These are phyloP conservation scores for Malania oleifera DNA, from an alignment of 164 flowering plant genomes.

Conservation along the genomic window DNA sequence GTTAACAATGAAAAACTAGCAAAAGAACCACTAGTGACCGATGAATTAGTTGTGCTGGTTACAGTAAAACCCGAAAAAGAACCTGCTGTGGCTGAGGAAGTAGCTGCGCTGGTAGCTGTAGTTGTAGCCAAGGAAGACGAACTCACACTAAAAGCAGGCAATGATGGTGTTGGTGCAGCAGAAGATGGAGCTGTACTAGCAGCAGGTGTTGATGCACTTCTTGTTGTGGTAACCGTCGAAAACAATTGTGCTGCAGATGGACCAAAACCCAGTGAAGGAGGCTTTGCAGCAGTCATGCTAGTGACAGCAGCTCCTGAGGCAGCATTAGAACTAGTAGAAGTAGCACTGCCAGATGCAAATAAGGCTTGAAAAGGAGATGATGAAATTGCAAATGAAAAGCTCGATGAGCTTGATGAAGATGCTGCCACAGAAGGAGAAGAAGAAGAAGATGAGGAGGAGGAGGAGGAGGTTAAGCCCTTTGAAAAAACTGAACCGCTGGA, in stretches of 20 bases:
- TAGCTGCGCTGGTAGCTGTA: conserved; percentile 16
- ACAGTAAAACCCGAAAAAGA: conserved; percentile 25
- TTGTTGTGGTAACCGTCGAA: conserved; percentile 36
- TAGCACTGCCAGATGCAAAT: background rate
- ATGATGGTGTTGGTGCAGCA: conserved; percentile 18
- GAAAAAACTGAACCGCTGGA: no score
- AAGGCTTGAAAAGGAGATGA: background rate
- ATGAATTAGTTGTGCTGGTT: conserved; percentile 20
- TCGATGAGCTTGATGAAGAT: no score
- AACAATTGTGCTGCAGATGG: conserved; percentile 30
- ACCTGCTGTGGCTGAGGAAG: conserved; percentile 10
- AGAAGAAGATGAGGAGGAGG: no score
- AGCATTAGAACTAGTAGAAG: background rate
- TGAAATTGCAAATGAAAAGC: background rate
- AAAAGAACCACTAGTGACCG: conserved; percentile 32
- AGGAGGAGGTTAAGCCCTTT: no score
- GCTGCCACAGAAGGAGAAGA: no score
- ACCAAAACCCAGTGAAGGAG: conserved; percentile 23
- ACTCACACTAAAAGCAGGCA: conserved; percentile 18
- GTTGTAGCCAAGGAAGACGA: conserved; percentile 19
- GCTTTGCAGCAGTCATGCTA: conserved; percentile 21
- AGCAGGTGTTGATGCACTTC: conserved; percentile 23
- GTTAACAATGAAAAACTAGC: conserved; percentile 36
- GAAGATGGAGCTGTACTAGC: conserved; percentile 18
- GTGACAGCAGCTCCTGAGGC: conserved; percentile 14